Evolutionary conservation across 441 rosid genomes (phyloP), one percentile per base, ranked within the genome.

Genomic region (Populus tomentosa): DNA sequence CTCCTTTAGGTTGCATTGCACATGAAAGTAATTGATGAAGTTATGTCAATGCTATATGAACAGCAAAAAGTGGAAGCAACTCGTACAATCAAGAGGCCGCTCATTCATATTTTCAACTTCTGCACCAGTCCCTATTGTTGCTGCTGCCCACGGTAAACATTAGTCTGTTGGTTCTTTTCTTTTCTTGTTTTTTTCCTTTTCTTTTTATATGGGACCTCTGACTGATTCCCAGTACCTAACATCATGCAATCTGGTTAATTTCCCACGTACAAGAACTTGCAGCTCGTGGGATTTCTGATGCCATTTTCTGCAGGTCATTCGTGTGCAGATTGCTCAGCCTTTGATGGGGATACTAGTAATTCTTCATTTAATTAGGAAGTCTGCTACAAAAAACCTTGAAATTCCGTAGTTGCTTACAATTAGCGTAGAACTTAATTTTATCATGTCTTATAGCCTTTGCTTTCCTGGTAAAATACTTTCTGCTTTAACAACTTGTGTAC

Each of bases 71-170:
- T 93, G 93, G 98, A 95, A 95, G 90, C 90, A 90, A 82, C 89
- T 95, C 84, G 85, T 95, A 79, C 93, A 87, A 23, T 95, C 97
- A 4, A 88, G 94, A 85, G 99, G 97, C 53, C 97, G 97, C 3
- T 89, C 98, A 65, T 93, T 93, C 82, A 95, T 95, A 85, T 95
- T 91, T 84, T 95, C 99, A 76, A 93, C 99, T 70, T 88, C 97
- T 61, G 67, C 90, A 61, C 93, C 98, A 28, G 82, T 95, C 75
- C 99, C 97, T 2, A 75, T 91, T 84, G 93, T 87, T 82, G 98
- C 97, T 77, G 97, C 99, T 73, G 97, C 97, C 20, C 89, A 89
- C 78, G 97, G 94, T 90, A 87, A 84, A 76, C 46, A 68, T 21
- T 66, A 35, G 67, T 72, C 72, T 59, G 28, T 76, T 69, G 14